Conservation (phyloP, 345 rosid species). For the Populus nigra region DNA sequence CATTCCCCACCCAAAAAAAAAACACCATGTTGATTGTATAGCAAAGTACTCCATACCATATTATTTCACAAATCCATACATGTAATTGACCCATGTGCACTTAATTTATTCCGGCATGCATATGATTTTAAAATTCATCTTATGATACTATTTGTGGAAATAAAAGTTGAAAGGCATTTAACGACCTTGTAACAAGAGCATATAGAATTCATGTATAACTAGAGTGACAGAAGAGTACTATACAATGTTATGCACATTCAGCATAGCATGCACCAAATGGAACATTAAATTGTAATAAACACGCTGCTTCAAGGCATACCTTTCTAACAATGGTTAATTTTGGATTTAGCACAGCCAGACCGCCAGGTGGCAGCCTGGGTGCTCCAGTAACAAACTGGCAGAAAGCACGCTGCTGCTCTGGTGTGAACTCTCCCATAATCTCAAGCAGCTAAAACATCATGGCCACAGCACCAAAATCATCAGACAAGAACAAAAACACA, state of each 20-base stretch:
- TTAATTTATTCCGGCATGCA: background rate
- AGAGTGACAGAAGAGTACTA: background rate
- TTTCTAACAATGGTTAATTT: constrained; percentile 96
- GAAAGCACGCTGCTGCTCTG: constrained; percentile 95
- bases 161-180: background rate
- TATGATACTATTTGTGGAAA: background rate
- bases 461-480: constrained; percentile 6
- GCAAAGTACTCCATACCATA: background rate
- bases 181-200: background rate
- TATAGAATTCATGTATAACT: background rate
- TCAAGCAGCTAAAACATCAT: constrained; percentile 65
- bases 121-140: background rate
- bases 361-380: constrained; percentile 99
- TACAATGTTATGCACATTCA: background rate
- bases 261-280: background rate
- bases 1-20: background rate
- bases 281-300: background rate
- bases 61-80: background rate
- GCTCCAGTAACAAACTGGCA: constrained; percentile 99
- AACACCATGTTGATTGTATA: background rate
- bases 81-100: background rate
- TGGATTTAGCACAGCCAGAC: constrained; percentile 91
- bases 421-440: constrained; percentile 96
- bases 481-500: background rate
- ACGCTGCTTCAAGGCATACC: constrained; percentile 39